phyloP scores from a whole-genome alignment of 306 rosid genomes.

The Quercus suber region DNA sequence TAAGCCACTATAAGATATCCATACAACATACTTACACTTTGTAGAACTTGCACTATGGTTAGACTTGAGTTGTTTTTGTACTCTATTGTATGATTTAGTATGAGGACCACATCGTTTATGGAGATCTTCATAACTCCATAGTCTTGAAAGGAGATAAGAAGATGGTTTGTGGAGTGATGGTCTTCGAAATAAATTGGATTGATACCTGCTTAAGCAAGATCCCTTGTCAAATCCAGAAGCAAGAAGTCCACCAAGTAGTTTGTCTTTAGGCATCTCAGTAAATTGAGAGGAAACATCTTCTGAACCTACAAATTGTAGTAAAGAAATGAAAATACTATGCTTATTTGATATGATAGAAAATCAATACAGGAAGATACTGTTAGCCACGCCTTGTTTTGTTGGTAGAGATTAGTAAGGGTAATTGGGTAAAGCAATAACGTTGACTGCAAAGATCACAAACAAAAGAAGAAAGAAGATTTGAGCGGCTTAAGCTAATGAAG shows the following conservation, averaged over 20 bases:
- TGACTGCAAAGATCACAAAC: too few relatives aligned
- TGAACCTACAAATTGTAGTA: conserved; percentile 11
- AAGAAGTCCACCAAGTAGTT: conserved; percentile 52
- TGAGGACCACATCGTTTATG: conserved; percentile 66
- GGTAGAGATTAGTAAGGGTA: not conserved
- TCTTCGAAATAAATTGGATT: conserved; percentile 38
- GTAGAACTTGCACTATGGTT: conserved; percentile 27
- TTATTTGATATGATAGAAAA: not conserved
- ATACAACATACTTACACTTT: conserved; percentile 57
- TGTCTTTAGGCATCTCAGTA: conserved; percentile 34
- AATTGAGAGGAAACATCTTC: conserved; percentile 22
- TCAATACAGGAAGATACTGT: not conserved
- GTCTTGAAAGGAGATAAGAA: conserved; percentile 51
- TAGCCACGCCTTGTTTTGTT: not conserved
- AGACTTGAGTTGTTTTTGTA: conserved; percentile 46
- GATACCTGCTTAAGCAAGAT: conserved; percentile 66
- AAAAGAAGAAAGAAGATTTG: too few relatives aligned
- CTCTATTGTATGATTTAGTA: conserved; percentile 52
- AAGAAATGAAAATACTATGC: not conserved
- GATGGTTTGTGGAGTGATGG: conserved; percentile 41
- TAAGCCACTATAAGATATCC: conserved; percentile 71
- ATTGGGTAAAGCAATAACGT: too few relatives aligned
- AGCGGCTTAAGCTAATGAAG: too few relatives aligned
- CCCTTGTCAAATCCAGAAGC: conserved; percentile 47
- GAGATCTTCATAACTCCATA: conserved; percentile 55